Evolutionary conservation across 163 green algal genomes (phyloP).

Genomic region (Smithsoniella earleae): DNA sequence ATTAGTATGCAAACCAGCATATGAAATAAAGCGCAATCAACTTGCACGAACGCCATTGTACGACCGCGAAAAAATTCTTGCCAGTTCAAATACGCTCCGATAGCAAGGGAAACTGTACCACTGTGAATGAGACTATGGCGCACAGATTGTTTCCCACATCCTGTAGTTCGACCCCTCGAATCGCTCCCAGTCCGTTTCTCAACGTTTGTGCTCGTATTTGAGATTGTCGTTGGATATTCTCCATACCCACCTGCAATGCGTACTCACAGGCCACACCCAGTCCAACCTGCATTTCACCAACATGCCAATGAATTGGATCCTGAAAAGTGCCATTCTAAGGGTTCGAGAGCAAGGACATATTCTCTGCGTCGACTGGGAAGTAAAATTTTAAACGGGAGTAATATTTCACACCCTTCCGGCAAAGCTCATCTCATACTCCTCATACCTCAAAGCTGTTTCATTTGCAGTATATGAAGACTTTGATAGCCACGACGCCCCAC

Average conservation of each 20-base stretch:
- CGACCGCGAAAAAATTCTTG: no score
- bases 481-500: constrained; percentile 34
- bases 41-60: no score
- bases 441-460: constrained; percentile 46
- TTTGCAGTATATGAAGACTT: constrained; percentile 16
- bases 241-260: constrained; percentile 41
- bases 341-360: no score
- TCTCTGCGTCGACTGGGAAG: no score
- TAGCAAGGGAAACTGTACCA: constrained; percentile 31
- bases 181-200: constrained; percentile 33
- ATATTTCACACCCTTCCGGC: constrained; percentile 46
- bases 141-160: constrained; percentile 50
- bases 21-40: no score
- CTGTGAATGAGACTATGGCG: constrained; percentile 61
- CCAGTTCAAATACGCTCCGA: no score
- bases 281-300: constrained; percentile 40
- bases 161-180: constrained; percentile 39
- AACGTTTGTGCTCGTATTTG: constrained; percentile 39
- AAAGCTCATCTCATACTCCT: constrained; percentile 60
- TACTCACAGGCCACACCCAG: constrained; percentile 55
- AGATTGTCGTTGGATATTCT: constrained; percentile 43
- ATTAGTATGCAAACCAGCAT: no score
- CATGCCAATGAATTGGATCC: no score
- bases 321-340: no score
- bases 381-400: no score